These are phyloP conservation scores for Zalaria sp. DNA, from an alignment of 2,329 filamentous ascomycete species.

Conservation along the genomic window DNA sequence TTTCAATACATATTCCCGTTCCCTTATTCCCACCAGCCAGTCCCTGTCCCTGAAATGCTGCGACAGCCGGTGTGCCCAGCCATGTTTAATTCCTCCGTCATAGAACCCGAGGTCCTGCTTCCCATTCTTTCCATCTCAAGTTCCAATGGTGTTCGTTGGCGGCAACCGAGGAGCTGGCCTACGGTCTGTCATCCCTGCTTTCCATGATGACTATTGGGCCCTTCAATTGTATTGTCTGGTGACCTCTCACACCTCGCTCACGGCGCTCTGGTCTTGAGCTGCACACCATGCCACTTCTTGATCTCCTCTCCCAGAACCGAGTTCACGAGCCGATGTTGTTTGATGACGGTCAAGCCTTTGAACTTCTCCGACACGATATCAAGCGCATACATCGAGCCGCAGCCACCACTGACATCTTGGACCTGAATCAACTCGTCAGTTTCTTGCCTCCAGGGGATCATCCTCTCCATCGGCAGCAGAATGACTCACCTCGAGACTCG, in stretches of 20 bases:
- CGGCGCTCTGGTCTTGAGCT: slow-evolving; percentile 54
- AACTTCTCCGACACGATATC: slow-evolving; percentile 62
- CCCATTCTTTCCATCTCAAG: too few relatives aligned
- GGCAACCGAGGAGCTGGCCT: too few relatives aligned
- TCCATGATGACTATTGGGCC: too few relatives aligned
- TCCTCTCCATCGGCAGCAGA: background rate
- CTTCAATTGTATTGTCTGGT: background rate
- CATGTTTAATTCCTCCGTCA: too few relatives aligned
- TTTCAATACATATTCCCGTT: too few relatives aligned
- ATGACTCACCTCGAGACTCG: slow-evolving; percentile 28
- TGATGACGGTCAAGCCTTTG: slow-evolving; percentile 55
- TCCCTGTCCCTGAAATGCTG: too few relatives aligned
- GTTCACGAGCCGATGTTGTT: slow-evolving; percentile 75
- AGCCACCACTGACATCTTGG: slow-evolving; percentile 70
- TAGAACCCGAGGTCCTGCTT: too few relatives aligned
- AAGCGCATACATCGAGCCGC: slow-evolving; percentile 77
- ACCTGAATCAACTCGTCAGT: slow-evolving; percentile 34
- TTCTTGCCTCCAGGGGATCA: background rate
- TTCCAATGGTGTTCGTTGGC: too few relatives aligned
- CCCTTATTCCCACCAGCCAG: too few relatives aligned
- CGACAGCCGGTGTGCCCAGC: too few relatives aligned
- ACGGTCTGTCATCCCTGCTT: too few relatives aligned
- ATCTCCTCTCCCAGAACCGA: slow-evolving; percentile 59
- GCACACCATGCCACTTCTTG: slow-evolving; percentile 70
- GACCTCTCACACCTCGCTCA: slow-evolving; percentile 8